These are phyloP conservation scores for Tetraselmis chui DNA, from an alignment of 139 green algal species.

Conservation along the genomic window DNA sequence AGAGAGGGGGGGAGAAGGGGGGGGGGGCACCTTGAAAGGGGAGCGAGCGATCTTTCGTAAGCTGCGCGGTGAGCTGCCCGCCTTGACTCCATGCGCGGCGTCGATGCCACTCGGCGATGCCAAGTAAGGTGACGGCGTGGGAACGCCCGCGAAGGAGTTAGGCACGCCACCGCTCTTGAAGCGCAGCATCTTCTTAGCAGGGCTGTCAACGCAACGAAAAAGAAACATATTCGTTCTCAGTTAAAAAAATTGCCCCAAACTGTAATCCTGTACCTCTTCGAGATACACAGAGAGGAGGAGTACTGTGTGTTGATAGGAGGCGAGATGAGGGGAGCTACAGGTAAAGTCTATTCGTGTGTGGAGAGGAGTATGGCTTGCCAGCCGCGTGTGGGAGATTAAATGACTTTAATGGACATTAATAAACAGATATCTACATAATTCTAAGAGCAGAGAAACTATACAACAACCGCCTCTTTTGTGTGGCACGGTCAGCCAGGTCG, in stretches of 20 bases:
- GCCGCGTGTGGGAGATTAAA: conserved; percentile 3
- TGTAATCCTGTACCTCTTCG: neutral
- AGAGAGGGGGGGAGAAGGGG: too few relatives aligned
- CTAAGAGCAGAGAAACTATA: too few relatives aligned
- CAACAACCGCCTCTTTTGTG: too few relatives aligned
- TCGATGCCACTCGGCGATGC: conserved; percentile 54
- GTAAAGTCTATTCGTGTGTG: conserved; percentile 12
- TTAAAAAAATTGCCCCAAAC: neutral
- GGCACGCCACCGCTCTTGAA: conserved; percentile 62
- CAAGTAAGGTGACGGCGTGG: conserved; percentile 58
- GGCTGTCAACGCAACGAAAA: conserved; percentile 20
- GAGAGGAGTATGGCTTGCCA: neutral
- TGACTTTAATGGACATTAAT: too few relatives aligned
- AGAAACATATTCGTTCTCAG: neutral
- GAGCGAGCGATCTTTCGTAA: conserved; percentile 80
- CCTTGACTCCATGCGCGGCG: conserved; percentile 11
- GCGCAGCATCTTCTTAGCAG: conserved; percentile 60
- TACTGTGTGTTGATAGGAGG: too few relatives aligned
- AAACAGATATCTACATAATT: too few relatives aligned
- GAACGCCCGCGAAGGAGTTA: conserved; percentile 44
- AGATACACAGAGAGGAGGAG: too few relatives aligned
- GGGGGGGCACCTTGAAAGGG: conserved; percentile 84
- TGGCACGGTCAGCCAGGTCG: too few relatives aligned
- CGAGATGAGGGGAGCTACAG: conserved; percentile 12
- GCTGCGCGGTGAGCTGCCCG: conserved; percentile 33